These are phyloP conservation scores for Phlebiopsis flavidoalba DNA, from an alignment of 768 basidiomycete species.

Conservation along the genomic window DNA sequence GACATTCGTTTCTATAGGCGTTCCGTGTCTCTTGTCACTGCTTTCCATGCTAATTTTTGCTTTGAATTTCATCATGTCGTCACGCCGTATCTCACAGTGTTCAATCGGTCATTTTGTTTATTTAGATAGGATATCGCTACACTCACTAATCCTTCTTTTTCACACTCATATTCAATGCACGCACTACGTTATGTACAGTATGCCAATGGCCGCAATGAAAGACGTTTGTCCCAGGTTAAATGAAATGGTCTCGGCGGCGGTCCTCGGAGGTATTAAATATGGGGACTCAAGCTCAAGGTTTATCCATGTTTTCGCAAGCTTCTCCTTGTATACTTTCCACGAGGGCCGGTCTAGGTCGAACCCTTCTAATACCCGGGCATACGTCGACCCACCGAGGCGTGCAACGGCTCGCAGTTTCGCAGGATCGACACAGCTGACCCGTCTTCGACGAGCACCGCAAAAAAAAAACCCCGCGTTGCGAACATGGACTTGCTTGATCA, in stretches of 20 bases:
- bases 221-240: background rate
- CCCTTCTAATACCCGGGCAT: slow-evolving; percentile 42
- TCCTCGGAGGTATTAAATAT: background rate
- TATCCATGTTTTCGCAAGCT: background rate
- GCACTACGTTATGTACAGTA: background rate
- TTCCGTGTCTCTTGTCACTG: background rate
- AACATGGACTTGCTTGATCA: slow-evolving; percentile 46
- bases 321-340: slow-evolving; percentile 35
- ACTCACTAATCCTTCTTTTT: slow-evolving; percentile 7
- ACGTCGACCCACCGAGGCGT: slow-evolving; percentile 52
- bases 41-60: slow-evolving; percentile 1
- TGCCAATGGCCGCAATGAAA: background rate
- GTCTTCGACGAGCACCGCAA: slow-evolving; percentile 19
- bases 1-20: background rate
- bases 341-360: slow-evolving; percentile 41
- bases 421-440: slow-evolving; percentile 42
- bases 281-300: background rate
- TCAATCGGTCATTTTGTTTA: slow-evolving; percentile 1
- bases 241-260: background rate
- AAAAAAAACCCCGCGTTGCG: slow-evolving; percentile 41
- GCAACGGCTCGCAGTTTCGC: slow-evolving; percentile 44
- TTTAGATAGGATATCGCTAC: slow-evolving; percentile 10
- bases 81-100: background rate
- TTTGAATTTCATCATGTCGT: slow-evolving; percentile 1
- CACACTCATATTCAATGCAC: background rate